Evolutionary conservation across 306 rosid genomes (phyloP).

Genomic region (Trifolium subterraneum): DNA sequence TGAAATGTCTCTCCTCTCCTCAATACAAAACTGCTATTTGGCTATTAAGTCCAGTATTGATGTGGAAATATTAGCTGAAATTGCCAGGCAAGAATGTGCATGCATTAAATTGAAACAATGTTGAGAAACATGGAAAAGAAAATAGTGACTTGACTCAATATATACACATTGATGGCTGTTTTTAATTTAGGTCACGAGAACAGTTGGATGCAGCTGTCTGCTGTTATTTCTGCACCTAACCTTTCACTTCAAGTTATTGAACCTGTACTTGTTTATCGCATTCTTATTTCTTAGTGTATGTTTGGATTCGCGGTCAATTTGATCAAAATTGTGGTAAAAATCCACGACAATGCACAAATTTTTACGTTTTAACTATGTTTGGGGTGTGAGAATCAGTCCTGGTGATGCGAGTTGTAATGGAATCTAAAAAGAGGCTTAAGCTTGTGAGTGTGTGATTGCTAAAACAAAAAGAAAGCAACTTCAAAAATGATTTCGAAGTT

Average conservation of each 20-base stretch:
- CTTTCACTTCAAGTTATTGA: neutral
- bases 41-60: neutral
- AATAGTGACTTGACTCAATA: slow-evolving; percentile 38
- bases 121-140: slow-evolving; percentile 1
- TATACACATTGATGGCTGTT: slow-evolving; percentile 50
- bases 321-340: too few species aligned
- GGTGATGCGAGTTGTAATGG: too few species aligned
- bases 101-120: slow-evolving; percentile 50
- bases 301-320: too few species aligned
- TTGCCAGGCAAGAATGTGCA: slow-evolving; percentile 35
- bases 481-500: neutral
- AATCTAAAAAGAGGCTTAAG: neutral
- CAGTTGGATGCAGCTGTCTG: slow-evolving; percentile 63
- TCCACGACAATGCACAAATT: too few species aligned
- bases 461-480: neutral
- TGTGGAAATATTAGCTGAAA: slow-evolving; percentile 38
- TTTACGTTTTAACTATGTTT: too few species aligned
- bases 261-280: neutral
- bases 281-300: neutral
- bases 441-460: neutral
- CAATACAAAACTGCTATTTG: neutral
- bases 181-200: slow-evolving; percentile 49
- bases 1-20: neutral
- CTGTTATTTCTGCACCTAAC: slow-evolving; percentile 58
- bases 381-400: too few species aligned